Base-by-base conservation (phyloP, 345 rosid species). In the Aquilaria malaccensis region DNA sequence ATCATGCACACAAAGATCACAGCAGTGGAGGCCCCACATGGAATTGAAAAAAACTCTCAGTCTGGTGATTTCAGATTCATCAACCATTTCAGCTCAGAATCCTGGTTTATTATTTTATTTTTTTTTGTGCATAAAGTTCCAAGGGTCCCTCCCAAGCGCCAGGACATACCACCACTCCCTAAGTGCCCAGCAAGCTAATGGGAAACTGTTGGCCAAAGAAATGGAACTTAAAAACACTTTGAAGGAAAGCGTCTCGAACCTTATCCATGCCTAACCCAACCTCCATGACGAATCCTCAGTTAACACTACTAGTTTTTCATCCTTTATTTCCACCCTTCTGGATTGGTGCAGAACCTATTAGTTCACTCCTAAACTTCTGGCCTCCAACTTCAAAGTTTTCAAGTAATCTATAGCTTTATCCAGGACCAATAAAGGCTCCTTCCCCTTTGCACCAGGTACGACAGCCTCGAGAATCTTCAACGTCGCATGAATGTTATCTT, bases 381-480 rank as follows among this genome's bases (percentile, higher is more conserved):
- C 80, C 64, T 85, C 80, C 11, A 68, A 72, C 79, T 83, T 87
- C 68, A 89, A 70, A n/a, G 72, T 64, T 75, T 81, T 81, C 67
- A 89, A 59, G 79, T 86, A 85, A 57, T 77, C 74, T 58, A 86
- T 81, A 33, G 95, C 91, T 75, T 89, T 84, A 61, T 89, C 91
- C 1, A 89, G 76, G 69, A 85, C 78, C 58, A 62, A 63, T 64
- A 83, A 54, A 9, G 95, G 79, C 64, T 85, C 83, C 70, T 84
- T 86, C 58, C 85, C 87, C 75, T 83, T 80, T 2, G 78, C 83
- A 68, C 79, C 78, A 0, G 95, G 91, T 59, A 89, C 77, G 45
- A 89, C 62, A 71, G 71, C 79, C 80, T 77, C 90, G 7, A 89
- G 81, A 61, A 83, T 72, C 54, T 72, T 84, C 71, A 75, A 60